Conservation (phyloP, 768 basidiomycete genomes). For the Pseudohyphozyma bogoriensis region DNA sequence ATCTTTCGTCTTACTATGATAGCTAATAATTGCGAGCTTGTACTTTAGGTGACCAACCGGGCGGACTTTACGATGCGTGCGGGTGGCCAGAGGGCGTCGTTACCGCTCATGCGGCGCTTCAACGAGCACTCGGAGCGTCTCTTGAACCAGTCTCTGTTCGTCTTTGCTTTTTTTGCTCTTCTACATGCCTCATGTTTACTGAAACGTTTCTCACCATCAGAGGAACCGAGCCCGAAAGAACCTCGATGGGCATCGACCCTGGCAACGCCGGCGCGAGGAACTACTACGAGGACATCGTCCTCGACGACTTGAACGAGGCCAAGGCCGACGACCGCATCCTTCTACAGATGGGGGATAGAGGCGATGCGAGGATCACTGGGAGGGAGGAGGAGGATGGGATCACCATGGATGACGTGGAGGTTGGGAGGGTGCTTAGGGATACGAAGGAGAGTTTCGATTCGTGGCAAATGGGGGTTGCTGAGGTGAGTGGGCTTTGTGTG, state of each 20-base stretch:
- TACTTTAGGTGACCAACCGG: slow-evolving; percentile 74
- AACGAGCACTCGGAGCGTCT: slow-evolving; percentile 93
- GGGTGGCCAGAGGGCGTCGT: slow-evolving; percentile 70
- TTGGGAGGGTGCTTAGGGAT: slow-evolving; percentile 6
- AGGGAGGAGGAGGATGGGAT: neutral
- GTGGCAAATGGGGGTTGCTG: slow-evolving; percentile 26
- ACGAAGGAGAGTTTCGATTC: slow-evolving; percentile 1
- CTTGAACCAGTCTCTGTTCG: slow-evolving; percentile 49
- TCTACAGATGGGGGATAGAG: slow-evolving; percentile 26
- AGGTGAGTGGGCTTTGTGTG: slow-evolving; percentile 23
- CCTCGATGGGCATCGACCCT: slow-evolving; percentile 51
- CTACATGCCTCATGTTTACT: neutral
- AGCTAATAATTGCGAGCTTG: no score
- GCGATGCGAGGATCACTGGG: neutral
- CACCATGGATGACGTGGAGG: neutral
- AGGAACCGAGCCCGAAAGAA: neutral
- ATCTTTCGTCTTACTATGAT: neutral
- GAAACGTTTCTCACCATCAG: neutral
- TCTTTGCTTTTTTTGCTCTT: neutral
- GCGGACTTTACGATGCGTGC: slow-evolving; percentile 93
- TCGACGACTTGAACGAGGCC: slow-evolving; percentile 71
- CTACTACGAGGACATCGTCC: slow-evolving; percentile 55
- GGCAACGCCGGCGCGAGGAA: slow-evolving; percentile 26
- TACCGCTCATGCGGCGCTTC: slow-evolving; percentile 91
- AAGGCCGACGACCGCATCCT: slow-evolving; percentile 64